Percentiles rank a stretch among this genome's conserved stretches.
Conservation (phyloP, 208 protist genomes). For the Tritrichomonas foetus region DNA sequence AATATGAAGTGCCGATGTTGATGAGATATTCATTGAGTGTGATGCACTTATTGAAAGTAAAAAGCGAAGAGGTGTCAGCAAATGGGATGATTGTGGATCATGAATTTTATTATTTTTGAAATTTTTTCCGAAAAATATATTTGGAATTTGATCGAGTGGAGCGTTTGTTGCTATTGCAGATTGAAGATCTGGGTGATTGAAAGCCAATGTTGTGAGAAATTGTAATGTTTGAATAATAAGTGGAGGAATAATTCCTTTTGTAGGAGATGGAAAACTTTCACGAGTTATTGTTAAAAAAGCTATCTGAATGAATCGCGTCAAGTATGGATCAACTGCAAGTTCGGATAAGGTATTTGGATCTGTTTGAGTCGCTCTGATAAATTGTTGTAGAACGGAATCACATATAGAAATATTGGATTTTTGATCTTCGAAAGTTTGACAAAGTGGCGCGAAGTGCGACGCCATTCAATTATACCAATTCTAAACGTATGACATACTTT, state of each 20-base stretch:
- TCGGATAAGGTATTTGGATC: neutral
- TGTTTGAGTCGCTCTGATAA: neutral
- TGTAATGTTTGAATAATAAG: slow-evolving; percentile 15
- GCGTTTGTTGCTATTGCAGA: neutral
- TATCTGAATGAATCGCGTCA: neutral
- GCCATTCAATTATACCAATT: neutral
- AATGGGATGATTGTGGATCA: slow-evolving; percentile 20
- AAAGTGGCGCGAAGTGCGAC: neutral
- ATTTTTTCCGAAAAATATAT: slow-evolving; percentile 4
- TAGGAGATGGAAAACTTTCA: neutral
- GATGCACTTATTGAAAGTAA: neutral
- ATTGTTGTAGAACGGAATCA: neutral
- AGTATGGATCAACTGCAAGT: neutral
- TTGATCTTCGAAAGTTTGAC: neutral
- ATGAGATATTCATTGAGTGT: neutral
- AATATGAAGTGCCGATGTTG: neutral
- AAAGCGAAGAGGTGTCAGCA: neutral
- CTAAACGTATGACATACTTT: neutral
- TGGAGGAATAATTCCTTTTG: neutral
- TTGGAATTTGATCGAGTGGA: neutral
- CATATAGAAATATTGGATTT: neutral
- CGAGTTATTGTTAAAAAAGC: neutral
- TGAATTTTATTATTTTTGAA: neutral
- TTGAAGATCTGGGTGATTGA: neutral
- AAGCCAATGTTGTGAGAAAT: neutral